Percentiles rank a stretch among this genome's conserved stretches.
These are phyloP conservation scores for Arabis hirsuta DNA, from an alignment of 345 rosid species.

Conservation along the genomic window DNA sequence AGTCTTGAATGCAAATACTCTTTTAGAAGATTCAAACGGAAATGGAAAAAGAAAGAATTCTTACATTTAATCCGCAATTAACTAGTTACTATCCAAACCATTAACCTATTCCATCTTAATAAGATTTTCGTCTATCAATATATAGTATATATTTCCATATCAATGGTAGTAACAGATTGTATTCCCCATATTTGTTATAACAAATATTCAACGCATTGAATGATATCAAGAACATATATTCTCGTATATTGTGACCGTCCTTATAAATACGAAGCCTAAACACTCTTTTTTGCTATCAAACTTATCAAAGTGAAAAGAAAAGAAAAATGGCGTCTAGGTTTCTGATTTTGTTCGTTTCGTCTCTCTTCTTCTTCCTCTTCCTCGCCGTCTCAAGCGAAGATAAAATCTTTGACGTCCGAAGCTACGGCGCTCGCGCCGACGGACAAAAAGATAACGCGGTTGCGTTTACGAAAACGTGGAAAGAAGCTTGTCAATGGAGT, in stretches of 20 bases:
- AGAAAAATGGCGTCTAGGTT: slow-evolving; percentile 32
- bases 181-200: slow-evolving; percentile 10
- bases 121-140: not conserved
- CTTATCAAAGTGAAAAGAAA: not conserved
- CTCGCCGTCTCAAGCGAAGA: slow-evolving; percentile 17
- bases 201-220: not conserved
- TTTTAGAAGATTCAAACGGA: not conserved
- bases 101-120: slow-evolving; percentile 30
- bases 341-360: not conserved
- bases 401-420: slow-evolving; percentile 40
- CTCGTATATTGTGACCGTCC: too few species aligned
- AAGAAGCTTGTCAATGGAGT: slow-evolving; percentile 36
- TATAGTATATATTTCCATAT: not conserved
- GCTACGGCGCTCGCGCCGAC: slow-evolving; percentile 42
- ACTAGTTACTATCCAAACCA: slow-evolving; percentile 1
- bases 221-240: too few species aligned
- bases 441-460: slow-evolving; percentile 15
- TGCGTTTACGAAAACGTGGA: slow-evolving; percentile 42
- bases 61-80: not conserved
- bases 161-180: slow-evolving; percentile 1
- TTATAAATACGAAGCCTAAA: slow-evolving; percentile 38
- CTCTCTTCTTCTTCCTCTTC: slow-evolving; percentile 29
- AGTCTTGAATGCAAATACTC: too few species aligned
- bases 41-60: not conserved
- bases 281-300: slow-evolving; percentile 20